Conservation (phyloP, 2,329 filamentous ascomycete genomes). For the Tolypocladium album region DNA sequence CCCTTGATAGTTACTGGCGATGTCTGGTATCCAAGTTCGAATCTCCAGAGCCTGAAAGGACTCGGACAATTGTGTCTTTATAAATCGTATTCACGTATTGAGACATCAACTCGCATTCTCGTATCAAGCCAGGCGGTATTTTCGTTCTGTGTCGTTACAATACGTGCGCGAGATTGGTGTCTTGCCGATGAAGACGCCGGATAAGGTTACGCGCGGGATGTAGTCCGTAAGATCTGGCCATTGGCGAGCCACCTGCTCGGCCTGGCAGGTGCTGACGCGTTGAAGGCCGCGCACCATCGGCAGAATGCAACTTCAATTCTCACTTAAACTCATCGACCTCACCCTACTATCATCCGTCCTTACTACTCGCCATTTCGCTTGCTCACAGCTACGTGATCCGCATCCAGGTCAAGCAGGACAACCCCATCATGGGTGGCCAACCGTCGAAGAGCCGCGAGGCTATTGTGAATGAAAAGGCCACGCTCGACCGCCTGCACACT, state of each 20-base stretch:
- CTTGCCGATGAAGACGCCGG: too few species aligned
- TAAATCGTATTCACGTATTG: neutral
- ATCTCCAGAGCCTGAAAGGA: neutral
- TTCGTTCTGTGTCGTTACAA: neutral
- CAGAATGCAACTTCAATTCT: neutral
- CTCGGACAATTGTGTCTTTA: neutral
- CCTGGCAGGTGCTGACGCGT: neutral
- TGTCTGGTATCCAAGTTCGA: neutral
- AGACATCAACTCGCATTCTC: neutral
- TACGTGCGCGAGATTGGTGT: neutral
- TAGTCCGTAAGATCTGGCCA: neutral
- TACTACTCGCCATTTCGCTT: neutral
- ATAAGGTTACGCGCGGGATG: too few species aligned
- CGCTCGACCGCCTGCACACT: conserved; percentile 30
- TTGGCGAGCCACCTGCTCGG: neutral
- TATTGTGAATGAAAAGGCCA: conserved; percentile 28
- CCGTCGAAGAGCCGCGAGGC: conserved; percentile 26
- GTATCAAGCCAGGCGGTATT: neutral
- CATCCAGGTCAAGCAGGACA: neutral
- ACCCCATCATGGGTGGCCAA: conserved; percentile 29
- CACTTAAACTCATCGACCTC: neutral
- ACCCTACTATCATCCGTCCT: too few species aligned
- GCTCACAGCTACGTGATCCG: neutral
- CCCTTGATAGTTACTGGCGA: neutral
- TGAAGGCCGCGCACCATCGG: neutral